Conservation (phyloP, 2,329 filamentous ascomycete species). For the Penicillium sp. region DNA sequence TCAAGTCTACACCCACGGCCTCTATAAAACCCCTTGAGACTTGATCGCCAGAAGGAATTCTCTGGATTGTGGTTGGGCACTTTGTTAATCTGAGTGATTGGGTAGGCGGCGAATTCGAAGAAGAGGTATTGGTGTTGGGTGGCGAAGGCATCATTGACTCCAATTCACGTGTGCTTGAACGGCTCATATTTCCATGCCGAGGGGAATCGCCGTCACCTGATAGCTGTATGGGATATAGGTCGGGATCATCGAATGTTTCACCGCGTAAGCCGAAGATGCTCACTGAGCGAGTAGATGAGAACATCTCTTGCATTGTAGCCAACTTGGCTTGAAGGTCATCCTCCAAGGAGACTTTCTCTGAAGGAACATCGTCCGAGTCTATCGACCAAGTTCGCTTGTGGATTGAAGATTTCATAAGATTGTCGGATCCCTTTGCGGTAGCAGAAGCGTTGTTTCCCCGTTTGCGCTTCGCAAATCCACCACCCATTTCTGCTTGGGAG, state of each 20-base stretch:
- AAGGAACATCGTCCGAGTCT: constrained; percentile 62
- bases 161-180: constrained; percentile 35
- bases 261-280: constrained; percentile 46
- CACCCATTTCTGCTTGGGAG: constrained; percentile 65
- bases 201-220: constrained; percentile 33
- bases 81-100: constrained; percentile 21
- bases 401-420: constrained; percentile 80
- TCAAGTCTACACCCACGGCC: constrained; percentile 82
- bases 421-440: constrained; percentile 49
- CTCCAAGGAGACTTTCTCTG: constrained; percentile 43
- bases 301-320: constrained; percentile 48
- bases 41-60: constrained; percentile 22
- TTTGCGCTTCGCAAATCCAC: constrained; percentile 62
- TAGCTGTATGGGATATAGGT: constrained; percentile 44
- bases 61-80: constrained; percentile 35
- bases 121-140: constrained; percentile 42
- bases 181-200: constrained; percentile 32
- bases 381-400: constrained; percentile 96
- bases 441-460: constrained; percentile 54
- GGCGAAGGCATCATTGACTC: constrained; percentile 41
- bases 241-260: constrained; percentile 48
- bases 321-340: constrained; percentile 49
- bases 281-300: constrained; percentile 45
- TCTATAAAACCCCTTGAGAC: constrained; percentile 80
- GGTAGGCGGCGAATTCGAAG: constrained; percentile 37